Base-by-base conservation (phyloP, 306 rosid species). In the Fragaria iinumae region DNA sequence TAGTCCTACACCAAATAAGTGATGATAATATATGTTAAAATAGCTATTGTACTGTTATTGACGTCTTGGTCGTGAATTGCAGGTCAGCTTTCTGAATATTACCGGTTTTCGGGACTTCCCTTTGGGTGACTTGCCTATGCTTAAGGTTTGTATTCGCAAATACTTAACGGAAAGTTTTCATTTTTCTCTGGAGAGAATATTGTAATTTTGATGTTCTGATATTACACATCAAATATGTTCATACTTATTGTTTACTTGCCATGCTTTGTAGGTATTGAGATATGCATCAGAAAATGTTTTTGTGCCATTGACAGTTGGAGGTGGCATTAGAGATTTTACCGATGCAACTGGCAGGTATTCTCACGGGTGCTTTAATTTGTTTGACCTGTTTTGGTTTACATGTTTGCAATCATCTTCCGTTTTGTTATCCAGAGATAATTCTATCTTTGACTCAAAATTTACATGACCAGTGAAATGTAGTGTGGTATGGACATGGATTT, bases 31-130 rank as follows among this genome's bases (percentile, higher is more conserved):
- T 7, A 64, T 17, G 18, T 5, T 17, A 8, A 34, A 34, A 65
- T 34, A 73, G 23, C 57, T 36, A 11, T 41, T 66, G 36, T 52
- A 75, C 79, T 38, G 80, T 77, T 56, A 69, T 65, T 76, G 77
- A 75, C 66, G 36, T 60, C 48, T 83, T 62, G 18, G 20, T 74
- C 60, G 67, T 67, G 6, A 70, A 49, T 67, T 80, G 84, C 91
- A 95, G 97, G 86, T 95, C 84, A 95, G 92, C 83, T 92, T 95
- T 80, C 82, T 95, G 73, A 95, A 91, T 79, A 95, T 95, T 57
- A 95, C 99, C 16, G 99, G 99, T 72, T 95, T 92, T 47, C 96
- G 97, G 2, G 97, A 95, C 88, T 95, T 95, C 82, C 99, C 99
- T 78, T 89, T 95, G 8, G 99, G 99, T 1, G 97, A 95, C 85